Evolutionary conservation across 257 asterid species (phyloP).

Genomic region (Jacaranda mimosifolia): DNA sequence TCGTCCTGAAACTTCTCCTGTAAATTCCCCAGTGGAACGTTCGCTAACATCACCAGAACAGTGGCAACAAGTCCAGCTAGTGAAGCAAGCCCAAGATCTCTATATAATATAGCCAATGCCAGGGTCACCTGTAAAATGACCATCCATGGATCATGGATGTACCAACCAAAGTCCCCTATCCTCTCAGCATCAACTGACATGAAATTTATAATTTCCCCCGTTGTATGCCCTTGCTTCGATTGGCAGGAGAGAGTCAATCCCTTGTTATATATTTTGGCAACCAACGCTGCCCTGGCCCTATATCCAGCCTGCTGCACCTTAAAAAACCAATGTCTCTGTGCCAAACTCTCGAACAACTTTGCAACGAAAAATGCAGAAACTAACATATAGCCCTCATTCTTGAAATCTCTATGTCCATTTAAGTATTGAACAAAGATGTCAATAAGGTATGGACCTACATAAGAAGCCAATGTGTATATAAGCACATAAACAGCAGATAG

Average conservation of each 20-base stretch:
- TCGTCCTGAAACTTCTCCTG: constrained; percentile 74
- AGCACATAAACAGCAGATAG: constrained; percentile 62
- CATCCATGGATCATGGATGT: constrained; percentile 89
- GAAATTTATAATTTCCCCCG: constrained; percentile 84
- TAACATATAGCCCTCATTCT: constrained; percentile 64
- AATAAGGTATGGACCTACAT: constrained; percentile 84
- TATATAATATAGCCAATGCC: constrained; percentile 71
- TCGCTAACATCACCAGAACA: constrained; percentile 72
- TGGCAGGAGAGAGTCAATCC: constrained; percentile 76
- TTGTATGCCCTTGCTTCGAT: constrained; percentile 76
- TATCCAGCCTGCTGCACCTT: constrained; percentile 80
- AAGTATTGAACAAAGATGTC: constrained; percentile 80
- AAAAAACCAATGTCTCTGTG: constrained; percentile 82
- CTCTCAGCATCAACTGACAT: constrained; percentile 94
- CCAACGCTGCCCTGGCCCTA: constrained; percentile 83
- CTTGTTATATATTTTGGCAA: constrained; percentile 74
- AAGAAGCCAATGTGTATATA: constrained; percentile 59
- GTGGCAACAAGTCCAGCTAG: constrained; percentile 69
- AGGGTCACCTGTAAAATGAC: constrained; percentile 65
- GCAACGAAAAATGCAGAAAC: constrained; percentile 68
- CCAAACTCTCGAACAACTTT: constrained; percentile 72
- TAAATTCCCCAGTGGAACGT: constrained; percentile 71
- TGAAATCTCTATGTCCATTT: constrained; percentile 55
- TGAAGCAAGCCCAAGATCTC: constrained; percentile 82
- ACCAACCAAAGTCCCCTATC: constrained; percentile 86